phyloP scores from a whole-genome alignment of 2,329 filamentous ascomycete genomes.

The Sordariomycetes sp. region DNA sequence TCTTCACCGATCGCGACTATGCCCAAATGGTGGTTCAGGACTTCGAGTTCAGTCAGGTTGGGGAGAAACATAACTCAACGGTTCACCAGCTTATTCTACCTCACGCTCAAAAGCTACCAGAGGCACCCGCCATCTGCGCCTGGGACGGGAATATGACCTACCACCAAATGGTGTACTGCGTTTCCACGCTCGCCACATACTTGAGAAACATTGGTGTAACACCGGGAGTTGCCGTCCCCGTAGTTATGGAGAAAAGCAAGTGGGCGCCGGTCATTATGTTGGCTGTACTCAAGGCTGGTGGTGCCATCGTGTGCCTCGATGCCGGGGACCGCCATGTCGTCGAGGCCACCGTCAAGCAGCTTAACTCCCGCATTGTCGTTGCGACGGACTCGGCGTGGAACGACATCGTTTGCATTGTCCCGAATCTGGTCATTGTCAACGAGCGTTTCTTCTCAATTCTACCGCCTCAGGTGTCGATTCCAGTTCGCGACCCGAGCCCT shows the following conservation, averaged over 20 bases:
- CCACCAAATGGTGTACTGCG: slow-evolving; percentile 24
- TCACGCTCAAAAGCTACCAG: slow-evolving; percentile 26
- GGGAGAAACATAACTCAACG: slow-evolving; percentile 28
- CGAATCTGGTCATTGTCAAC: slow-evolving; percentile 31
- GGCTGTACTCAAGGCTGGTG: slow-evolving; percentile 53
- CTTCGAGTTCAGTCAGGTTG: slow-evolving; percentile 26
- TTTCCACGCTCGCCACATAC: slow-evolving; percentile 28
- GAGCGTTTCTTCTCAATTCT: slow-evolving; percentile 28
- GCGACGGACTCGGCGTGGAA: slow-evolving; percentile 31
- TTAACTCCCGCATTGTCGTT: slow-evolving; percentile 33
- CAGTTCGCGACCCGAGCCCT: slow-evolving; percentile 22
- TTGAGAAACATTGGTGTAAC: slow-evolving; percentile 41
- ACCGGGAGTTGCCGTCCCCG: slow-evolving; percentile 48
- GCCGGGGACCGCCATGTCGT: slow-evolving; percentile 30
- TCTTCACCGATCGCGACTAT: slow-evolving; percentile 47
- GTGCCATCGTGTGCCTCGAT: slow-evolving; percentile 41
- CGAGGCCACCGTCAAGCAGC: slow-evolving; percentile 30
- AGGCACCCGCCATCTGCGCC: slow-evolving; percentile 29
- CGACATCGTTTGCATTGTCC: slow-evolving; percentile 27
- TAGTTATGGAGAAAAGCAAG: slow-evolving; percentile 61
- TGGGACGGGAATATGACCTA: slow-evolving; percentile 37
- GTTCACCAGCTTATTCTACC: slow-evolving; percentile 35
- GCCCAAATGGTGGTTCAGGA: slow-evolving; percentile 45
- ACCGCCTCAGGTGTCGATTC: slow-evolving; percentile 16
- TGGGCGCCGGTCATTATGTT: slow-evolving; percentile 62